These are phyloP conservation scores for Paecilomyces sp. DNA, from an alignment of 2,329 filamentous ascomycete species.

Conservation along the genomic window DNA sequence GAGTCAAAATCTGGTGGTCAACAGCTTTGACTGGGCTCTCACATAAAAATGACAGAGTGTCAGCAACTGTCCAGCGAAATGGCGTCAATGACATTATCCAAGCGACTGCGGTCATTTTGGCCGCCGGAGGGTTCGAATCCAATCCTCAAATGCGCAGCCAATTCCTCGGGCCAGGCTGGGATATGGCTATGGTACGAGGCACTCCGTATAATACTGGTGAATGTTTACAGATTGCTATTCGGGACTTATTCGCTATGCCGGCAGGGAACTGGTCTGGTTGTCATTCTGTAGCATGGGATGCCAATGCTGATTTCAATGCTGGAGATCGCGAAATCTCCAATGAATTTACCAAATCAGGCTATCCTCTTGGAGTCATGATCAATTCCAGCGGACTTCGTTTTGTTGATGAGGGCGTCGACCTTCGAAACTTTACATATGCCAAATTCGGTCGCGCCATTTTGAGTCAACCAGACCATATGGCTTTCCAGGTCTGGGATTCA, in stretches of 20 bases:
- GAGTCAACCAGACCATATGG: slow-evolving; percentile 49
- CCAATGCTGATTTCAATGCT: slow-evolving; percentile 46
- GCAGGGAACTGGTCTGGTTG: slow-evolving; percentile 59
- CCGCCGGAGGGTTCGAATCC: slow-evolving; percentile 58
- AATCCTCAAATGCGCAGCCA: slow-evolving; percentile 50
- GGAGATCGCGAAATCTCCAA: slow-evolving; percentile 56
- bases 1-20: slow-evolving; percentile 40
- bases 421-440: slow-evolving; percentile 63
- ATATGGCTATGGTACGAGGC: slow-evolving; percentile 54
- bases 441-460: slow-evolving; percentile 58
- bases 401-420: slow-evolving; percentile 59
- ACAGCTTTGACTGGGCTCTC: no score
- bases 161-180: slow-evolving; percentile 55
- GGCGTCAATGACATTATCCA: no score
- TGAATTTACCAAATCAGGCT: slow-evolving; percentile 62
- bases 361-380: slow-evolving; percentile 59
- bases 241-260: slow-evolving; percentile 43
- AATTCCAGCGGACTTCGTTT: slow-evolving; percentile 54
- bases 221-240: slow-evolving; percentile 47
- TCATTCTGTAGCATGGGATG: slow-evolving; percentile 60
- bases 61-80: no score
- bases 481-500: slow-evolving; percentile 60
- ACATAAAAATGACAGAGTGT: no score
- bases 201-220: slow-evolving; percentile 60
- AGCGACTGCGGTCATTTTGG: no score